Base-by-base conservation (phyloP, 1,284 basidiomycete genomes). In the Ceratobasidium sp. region DNA sequence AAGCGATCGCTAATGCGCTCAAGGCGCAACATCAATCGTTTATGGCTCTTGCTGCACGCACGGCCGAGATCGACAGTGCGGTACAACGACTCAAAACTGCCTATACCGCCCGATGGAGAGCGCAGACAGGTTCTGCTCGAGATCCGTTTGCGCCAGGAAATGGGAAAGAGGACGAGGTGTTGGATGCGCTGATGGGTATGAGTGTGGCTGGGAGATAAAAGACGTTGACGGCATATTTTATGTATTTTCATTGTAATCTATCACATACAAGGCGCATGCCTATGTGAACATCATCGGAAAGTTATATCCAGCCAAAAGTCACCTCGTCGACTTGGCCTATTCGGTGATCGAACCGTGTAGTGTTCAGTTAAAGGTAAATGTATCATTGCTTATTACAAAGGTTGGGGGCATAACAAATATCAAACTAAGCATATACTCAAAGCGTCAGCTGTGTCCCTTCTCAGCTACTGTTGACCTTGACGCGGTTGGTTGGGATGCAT, bases 1-100 rank as follows among this genome's bases (percentile, higher is more conserved):
- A 70, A 75, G 74, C 74, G 16, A 75, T 75, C 41, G 53, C 74
- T 23, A 64, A 64, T 28, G 55, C 74, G n/a, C 73, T 75, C 21
- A 71, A 73, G 18, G 73, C 74, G 9, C 74, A 75, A 46, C 74
- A 75, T 43, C 46, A 55, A 28, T 69, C 69, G 16, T 75, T 75
- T 45, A 74, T 74, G 73, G 52, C 64, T 14, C 74, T 75, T n/a
- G 73, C 74, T 21, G 69, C 70, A 12, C 75, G 72, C 21, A 72
- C 64, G 10, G 74, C 74, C 41, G 74, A 75, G 41, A 52, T 75
- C 23, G 70, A 75, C 26, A 59, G 48, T 6, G 58, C 61, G 18
- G 46, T 75, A 8, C 57, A 72, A 26, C 61, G 62, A 12, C 64
- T 72, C 32, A 73, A 71, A 50, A 57, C 65, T 28, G 71, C 39